Conservation (phyloP, 106 monocot species). For the Gastrodia elata region DNA sequence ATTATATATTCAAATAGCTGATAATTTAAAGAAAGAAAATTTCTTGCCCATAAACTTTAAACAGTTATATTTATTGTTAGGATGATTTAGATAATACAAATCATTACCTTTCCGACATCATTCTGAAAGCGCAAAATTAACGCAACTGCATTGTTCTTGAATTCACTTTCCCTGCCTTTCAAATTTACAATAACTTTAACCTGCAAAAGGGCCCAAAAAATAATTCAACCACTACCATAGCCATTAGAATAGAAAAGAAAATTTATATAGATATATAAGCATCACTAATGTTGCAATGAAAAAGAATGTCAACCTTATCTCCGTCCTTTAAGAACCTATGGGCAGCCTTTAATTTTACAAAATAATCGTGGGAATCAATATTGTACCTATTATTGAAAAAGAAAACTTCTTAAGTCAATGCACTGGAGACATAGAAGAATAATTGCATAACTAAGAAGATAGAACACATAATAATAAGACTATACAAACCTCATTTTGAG, state of each 20-base stretch:
- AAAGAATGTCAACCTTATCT: conserved; percentile 57
- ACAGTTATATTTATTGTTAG: too few species aligned
- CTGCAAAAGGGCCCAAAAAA: conserved; percentile 24
- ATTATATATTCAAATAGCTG: too few species aligned
- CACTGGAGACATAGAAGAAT: neutral
- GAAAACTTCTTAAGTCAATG: neutral
- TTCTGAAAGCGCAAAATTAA: conserved; percentile 74
- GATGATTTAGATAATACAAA: too few species aligned
- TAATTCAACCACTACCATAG: neutral
- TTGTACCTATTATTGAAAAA: conserved; percentile 54
- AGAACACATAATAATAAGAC: neutral
- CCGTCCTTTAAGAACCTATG: conserved; percentile 86
- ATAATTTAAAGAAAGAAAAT: too few species aligned
- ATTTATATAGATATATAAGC: neutral
- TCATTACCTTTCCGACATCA: conserved; percentile 74
- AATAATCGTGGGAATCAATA: conserved; percentile 92
- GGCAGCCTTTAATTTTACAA: conserved; percentile 75
- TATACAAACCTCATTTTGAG: conserved; percentile 82
- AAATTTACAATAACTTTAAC: conserved; percentile 87
- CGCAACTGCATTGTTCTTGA: conserved; percentile 74
- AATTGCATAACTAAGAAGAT: neutral
- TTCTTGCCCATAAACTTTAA: too few species aligned
- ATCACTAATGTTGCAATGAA: neutral
- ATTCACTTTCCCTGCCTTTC: conserved; percentile 71
- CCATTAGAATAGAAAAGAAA: neutral